These are phyloP conservation scores for Apiospora saccharicola DNA, from an alignment of 2,329 filamentous ascomycete species.

Conservation along the genomic window DNA sequence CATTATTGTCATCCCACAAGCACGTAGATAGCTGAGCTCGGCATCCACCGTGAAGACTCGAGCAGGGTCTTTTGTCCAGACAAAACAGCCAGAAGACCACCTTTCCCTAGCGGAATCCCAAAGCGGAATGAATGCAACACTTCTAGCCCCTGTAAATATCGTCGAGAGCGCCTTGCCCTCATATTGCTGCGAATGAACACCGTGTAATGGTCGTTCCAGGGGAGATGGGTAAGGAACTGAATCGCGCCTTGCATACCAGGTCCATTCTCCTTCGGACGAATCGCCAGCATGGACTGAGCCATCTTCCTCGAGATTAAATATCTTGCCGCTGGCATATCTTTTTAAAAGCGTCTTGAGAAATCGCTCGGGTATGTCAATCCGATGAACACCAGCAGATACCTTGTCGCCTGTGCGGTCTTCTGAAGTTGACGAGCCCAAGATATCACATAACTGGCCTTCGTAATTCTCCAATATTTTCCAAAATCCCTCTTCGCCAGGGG, in stretches of 20 bases:
- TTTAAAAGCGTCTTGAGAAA: conserved; percentile 51
- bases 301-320: conserved; percentile 53
- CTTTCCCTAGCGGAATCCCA: conserved; percentile 55
- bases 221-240: conserved; percentile 19
- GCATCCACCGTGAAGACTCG: conserved; percentile 53
- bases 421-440: conserved; percentile 47
- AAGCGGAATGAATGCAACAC: conserved; percentile 55
- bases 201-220: conserved; percentile 6
- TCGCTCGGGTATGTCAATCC: conserved; percentile 44
- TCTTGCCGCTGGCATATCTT: conserved; percentile 53
- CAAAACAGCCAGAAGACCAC: conserved; percentile 58
- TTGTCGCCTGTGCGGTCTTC: background rate
- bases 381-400: conserved; percentile 1
- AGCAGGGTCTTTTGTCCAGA: conserved; percentile 53
- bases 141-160: conserved; percentile 52
- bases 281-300: conserved; percentile 46
- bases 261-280: conserved; percentile 27
- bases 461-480: conserved; percentile 23
- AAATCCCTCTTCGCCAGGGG: conserved; percentile 29
- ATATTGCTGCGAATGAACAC: conserved; percentile 28
- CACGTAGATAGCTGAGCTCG: conserved; percentile 59
- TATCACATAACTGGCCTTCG: conserved; percentile 36
- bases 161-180: conserved; percentile 43
- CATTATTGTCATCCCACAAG: conserved; percentile 63
- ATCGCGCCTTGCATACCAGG: conserved; percentile 19